These are phyloP conservation scores for Bipolaris sorokiniana DNA, from an alignment of 2,329 filamentous ascomycete species.

Conservation along the genomic window DNA sequence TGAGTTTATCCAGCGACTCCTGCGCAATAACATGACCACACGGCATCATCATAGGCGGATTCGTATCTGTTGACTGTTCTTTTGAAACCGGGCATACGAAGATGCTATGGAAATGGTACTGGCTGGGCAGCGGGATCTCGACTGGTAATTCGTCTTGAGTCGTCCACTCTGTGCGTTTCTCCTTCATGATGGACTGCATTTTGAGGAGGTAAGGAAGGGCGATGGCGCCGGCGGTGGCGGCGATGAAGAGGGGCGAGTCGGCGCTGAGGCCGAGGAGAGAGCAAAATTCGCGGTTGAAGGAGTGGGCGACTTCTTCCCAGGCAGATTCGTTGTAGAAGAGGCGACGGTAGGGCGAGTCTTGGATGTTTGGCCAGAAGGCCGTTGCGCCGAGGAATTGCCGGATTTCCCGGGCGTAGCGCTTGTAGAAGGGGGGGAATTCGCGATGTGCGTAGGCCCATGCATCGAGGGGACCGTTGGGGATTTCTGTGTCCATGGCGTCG, in stretches of 20 bases:
- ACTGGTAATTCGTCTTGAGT: slow-evolving; percentile 87
- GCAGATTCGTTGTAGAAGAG: slow-evolving; percentile 77
- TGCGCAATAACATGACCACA: slow-evolving; percentile 93
- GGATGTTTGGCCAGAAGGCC: slow-evolving; percentile 76
- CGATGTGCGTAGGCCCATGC: slow-evolving; percentile 78
- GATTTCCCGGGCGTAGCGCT: slow-evolving; percentile 78
- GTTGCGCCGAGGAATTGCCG: slow-evolving; percentile 81
- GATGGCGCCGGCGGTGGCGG: slow-evolving; percentile 89
- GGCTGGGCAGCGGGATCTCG: slow-evolving; percentile 68
- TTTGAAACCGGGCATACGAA: slow-evolving; percentile 98
- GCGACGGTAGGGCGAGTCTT: slow-evolving; percentile 75
- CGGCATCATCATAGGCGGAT: slow-evolving; percentile 95
- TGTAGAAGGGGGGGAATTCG: slow-evolving; percentile 76
- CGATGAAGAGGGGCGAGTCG: slow-evolving; percentile 90
- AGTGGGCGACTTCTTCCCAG: slow-evolving; percentile 83
- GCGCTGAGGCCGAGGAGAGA: slow-evolving; percentile 86
- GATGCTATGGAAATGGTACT: slow-evolving; percentile 85
- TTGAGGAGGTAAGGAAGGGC: slow-evolving; percentile 89
- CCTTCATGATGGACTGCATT: slow-evolving; percentile 83
- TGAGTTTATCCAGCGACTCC: slow-evolving; percentile 79
- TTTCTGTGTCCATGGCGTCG: slow-evolving; percentile 54
- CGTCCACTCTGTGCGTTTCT: slow-evolving; percentile 94
- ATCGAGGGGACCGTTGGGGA: slow-evolving; percentile 57
- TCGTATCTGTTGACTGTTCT: slow-evolving; percentile 89
- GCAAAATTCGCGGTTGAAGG: slow-evolving; percentile 94